These are phyloP conservation scores for Endogone sp. DNA, from an alignment of 192 early-diverging fungal species.

Conservation along the genomic window DNA sequence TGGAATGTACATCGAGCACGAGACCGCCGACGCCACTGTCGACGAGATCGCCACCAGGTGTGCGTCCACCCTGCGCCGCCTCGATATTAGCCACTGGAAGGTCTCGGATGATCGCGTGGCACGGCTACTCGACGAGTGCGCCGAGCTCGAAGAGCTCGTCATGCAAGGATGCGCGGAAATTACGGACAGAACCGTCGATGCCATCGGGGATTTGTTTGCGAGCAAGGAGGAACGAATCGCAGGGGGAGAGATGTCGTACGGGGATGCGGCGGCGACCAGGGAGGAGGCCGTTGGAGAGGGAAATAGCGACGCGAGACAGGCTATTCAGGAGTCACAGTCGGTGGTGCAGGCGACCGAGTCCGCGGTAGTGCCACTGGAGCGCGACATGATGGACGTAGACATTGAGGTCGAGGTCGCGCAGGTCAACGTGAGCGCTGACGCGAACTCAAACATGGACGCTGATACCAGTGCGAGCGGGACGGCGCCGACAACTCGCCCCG, in stretches of 20 bases:
- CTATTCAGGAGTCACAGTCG: too few species aligned
- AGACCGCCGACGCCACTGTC: not conserved
- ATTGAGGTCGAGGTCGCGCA: not conserved
- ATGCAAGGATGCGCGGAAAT: not conserved
- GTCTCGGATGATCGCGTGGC: not conserved
- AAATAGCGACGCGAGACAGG: too few species aligned
- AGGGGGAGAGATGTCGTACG: not conserved
- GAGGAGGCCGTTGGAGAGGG: not conserved
- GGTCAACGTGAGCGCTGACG: not conserved
- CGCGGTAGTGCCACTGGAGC: not conserved
- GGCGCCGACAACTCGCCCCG: not conserved
- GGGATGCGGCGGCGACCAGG: not conserved
- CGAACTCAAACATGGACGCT: too few species aligned
- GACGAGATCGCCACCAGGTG: not conserved
- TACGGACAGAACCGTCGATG: not conserved
- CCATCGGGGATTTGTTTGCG: not conserved
- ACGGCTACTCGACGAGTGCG: not conserved
- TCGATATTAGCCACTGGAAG: not conserved
- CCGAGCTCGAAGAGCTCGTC: not conserved
- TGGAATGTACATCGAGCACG: not conserved
- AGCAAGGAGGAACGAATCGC: not conserved
- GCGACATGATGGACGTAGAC: not conserved
- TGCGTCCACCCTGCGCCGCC: not conserved
- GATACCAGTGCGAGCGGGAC: too few species aligned
- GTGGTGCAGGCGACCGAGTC: not conserved